Percentiles rank a stretch among this genome's conserved stretches.
Conservation (phyloP, 225 moss, liverwort and hornwort species). For the Bryoerythrophyllum caledonicum region DNA sequence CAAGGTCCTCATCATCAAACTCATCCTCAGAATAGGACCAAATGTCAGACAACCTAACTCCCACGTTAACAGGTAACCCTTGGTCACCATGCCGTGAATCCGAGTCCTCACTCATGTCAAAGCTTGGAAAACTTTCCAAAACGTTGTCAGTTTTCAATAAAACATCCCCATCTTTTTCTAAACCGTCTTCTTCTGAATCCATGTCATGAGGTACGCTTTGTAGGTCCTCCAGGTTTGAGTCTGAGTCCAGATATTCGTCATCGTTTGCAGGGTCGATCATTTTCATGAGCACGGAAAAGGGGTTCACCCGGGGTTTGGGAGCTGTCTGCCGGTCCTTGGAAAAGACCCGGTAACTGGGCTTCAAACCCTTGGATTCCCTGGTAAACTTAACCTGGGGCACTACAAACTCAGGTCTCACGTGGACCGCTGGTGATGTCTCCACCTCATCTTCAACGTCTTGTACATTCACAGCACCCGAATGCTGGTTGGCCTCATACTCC, state of each 20-base stretch:
- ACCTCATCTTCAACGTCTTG: constrained; percentile 10
- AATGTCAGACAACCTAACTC: constrained; percentile 25
- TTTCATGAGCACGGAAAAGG: constrained; percentile 49
- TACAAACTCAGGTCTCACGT: constrained; percentile 35
- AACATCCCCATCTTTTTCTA: constrained; percentile 11
- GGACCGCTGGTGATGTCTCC: background rate
- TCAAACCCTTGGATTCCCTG: constrained; percentile 48
- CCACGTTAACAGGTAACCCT: constrained; percentile 10
- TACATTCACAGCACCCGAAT: constrained; percentile 4
- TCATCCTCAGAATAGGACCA: constrained; percentile 44
- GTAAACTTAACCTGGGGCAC: constrained; percentile 42
- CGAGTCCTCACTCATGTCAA: constrained; percentile 9
- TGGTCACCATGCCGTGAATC: constrained; percentile 8
- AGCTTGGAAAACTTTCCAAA: no score
- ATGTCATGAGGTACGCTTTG: constrained; percentile 16
- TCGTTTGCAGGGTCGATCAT: constrained; percentile 60
- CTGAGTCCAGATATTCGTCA: constrained; percentile 46
- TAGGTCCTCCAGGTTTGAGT: constrained; percentile 2
- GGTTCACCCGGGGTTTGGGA: constrained; percentile 42
- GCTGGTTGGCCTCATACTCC: constrained; percentile 40
- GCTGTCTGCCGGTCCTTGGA: constrained; percentile 34
- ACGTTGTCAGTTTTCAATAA: background rate
- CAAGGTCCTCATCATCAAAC: constrained; percentile 2
- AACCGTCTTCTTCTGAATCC: no score
- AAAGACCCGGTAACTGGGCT: constrained; percentile 35